Conservation (phyloP, 208 protist species). For the Trypanosoma melophagium region DNA sequence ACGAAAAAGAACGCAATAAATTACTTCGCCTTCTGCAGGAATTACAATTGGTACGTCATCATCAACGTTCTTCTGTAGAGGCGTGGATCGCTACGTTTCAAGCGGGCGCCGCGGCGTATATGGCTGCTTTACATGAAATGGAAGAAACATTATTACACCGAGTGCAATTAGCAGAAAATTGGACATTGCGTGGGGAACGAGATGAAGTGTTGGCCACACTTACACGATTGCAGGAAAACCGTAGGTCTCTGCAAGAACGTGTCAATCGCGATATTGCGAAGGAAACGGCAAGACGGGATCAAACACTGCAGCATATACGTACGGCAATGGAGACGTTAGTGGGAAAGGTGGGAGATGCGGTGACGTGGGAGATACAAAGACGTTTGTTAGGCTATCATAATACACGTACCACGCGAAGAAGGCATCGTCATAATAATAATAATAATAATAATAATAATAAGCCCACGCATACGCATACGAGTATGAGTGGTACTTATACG, state of each 20-base stretch:
- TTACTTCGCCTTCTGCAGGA: conserved; percentile 14
- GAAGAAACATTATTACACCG: conserved; percentile 32
- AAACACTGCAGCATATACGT: conserved; percentile 26
- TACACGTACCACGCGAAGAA: neutral
- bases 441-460: neutral
- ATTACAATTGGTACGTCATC: conserved; percentile 13
- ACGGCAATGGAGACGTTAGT: conserved; percentile 46
- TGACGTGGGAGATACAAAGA: conserved; percentile 53
- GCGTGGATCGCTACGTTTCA: conserved; percentile 26
- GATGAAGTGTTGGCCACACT: conserved; percentile 26
- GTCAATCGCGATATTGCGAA: conserved; percentile 5
- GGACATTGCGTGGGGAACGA: conserved; percentile 34
- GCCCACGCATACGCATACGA: neutral
- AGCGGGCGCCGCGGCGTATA: conserved; percentile 17
- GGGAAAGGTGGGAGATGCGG: conserved; percentile 45
- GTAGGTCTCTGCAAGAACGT: conserved; percentile 12
- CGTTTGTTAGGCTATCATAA: conserved; percentile 10
- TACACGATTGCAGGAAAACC: conserved; percentile 30
- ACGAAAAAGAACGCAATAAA: conserved; percentile 7
- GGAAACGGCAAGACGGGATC: conserved; percentile 20
- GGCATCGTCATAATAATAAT: neutral
- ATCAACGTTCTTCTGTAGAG: conserved; percentile 10
- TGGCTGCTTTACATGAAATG: conserved; percentile 30
- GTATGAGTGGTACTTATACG: neutral
- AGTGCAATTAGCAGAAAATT: conserved; percentile 31